Evolutionary conservation across 768 basidiomycete species (phyloP).

Genomic region (Psilocybe sp.): DNA sequence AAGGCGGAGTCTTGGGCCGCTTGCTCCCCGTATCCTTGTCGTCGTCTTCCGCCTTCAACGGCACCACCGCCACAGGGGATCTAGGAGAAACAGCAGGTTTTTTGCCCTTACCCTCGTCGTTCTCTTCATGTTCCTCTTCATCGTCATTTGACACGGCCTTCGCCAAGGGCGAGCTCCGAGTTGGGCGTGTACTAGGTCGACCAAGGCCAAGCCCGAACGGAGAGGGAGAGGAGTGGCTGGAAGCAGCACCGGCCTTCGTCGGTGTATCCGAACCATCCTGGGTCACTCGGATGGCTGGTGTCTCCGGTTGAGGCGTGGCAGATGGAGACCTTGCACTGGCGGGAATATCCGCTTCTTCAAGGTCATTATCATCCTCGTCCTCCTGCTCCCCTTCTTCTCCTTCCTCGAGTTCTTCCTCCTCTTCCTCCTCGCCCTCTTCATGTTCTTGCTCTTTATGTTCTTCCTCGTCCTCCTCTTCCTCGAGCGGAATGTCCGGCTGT

Average conservation of each 20-base stretch:
- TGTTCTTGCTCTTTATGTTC: slow-evolving; percentile 25
- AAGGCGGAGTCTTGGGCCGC: slow-evolving; percentile 50
- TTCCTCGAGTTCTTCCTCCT: slow-evolving; percentile 14
- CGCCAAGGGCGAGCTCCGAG: slow-evolving; percentile 77
- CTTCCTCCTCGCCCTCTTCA: slow-evolving; percentile 18
- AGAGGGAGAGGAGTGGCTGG: slow-evolving; percentile 32
- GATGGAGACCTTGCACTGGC: slow-evolving; percentile 54
- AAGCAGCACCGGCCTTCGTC: slow-evolving; percentile 35
- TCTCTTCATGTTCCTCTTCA: slow-evolving; percentile 40
- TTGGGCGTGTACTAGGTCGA: slow-evolving; percentile 61
- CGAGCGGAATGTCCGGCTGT: slow-evolving; percentile 17
- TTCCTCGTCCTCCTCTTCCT: slow-evolving; percentile 27
- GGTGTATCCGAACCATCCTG: slow-evolving; percentile 72
- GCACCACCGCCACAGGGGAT: slow-evolving; percentile 29
- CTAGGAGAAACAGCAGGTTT: slow-evolving; percentile 29
- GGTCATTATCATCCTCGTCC: slow-evolving; percentile 22
- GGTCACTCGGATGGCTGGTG: slow-evolving; percentile 40
- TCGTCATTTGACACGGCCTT: slow-evolving; percentile 43
- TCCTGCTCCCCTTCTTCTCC: slow-evolving; percentile 15
- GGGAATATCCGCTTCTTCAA: slow-evolving; percentile 29
- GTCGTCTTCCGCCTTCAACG: slow-evolving; percentile 23
- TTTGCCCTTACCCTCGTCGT: slow-evolving; percentile 39
- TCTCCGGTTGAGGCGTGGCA: slow-evolving; percentile 55
- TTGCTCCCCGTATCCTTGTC: slow-evolving; percentile 24
- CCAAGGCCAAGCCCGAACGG: slow-evolving; percentile 47